Percentiles rank a stretch among this genome's conserved stretches.
Conservation (phyloP, 2,329 filamentous ascomycete species). For the Diaporthe citriasiana region DNA sequence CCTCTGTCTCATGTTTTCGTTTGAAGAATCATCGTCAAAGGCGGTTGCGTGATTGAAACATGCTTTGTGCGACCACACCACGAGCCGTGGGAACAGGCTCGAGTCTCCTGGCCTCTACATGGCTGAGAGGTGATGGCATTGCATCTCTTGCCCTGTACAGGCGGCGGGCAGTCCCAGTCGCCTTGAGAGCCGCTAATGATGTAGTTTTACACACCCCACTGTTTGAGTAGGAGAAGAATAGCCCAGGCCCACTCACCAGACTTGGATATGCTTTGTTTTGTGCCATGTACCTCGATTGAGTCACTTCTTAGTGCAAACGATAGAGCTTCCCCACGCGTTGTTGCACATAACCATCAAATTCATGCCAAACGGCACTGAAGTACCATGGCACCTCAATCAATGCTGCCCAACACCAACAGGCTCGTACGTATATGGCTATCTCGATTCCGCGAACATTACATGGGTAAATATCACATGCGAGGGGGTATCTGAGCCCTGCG, state of each 20-base stretch:
- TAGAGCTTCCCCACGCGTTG: no score
- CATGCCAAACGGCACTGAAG: no score
- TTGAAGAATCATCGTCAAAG: not conserved
- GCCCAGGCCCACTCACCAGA: not conserved
- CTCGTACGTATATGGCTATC: not conserved
- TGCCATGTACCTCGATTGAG: not conserved
- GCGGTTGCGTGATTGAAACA: not conserved
- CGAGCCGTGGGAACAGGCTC: not conserved
- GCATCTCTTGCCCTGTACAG: no score
- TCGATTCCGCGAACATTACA: not conserved
- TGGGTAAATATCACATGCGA: constrained; percentile 25
- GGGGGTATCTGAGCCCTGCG: constrained; percentile 39
- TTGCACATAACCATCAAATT: not conserved
- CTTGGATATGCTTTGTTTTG: not conserved
- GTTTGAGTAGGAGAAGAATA: not conserved
- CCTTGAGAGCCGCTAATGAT: not conserved
- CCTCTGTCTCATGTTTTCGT: not conserved
- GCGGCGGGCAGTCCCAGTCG: not conserved
- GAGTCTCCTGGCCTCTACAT: not conserved
- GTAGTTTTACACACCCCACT: not conserved
- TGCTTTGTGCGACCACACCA: constrained; percentile 1
- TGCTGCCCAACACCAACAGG: constrained; percentile 31
- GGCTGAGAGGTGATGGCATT: no score
- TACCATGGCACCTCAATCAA: constrained; percentile 17
- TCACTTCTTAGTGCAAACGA: not conserved